phyloP scores from a whole-genome alignment of 495 filamentous ascomycete species.

The Neurospora sublineolata region DNA sequence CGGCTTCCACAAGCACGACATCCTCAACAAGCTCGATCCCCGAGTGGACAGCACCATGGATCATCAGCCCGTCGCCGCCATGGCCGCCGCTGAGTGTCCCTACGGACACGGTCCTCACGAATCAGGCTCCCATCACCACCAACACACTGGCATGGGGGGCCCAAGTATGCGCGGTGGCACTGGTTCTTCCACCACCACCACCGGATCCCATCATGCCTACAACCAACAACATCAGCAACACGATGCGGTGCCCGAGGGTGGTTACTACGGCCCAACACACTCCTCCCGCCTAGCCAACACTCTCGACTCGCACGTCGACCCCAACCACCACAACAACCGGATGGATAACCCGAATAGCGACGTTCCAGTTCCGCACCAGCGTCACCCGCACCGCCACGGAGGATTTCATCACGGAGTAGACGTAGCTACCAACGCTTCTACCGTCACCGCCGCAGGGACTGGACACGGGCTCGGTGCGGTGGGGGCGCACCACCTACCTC shows the following conservation, averaged over 20 bases:
- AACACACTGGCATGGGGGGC: neutral
- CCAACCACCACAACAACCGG: conserved; percentile 8
- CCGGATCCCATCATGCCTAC: conserved; percentile 3
- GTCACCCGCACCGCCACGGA: neutral
- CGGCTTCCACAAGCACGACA: conserved; percentile 44
- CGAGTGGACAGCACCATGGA: conserved; percentile 43
- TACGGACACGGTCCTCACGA: conserved; percentile 25
- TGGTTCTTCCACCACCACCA: neutral
- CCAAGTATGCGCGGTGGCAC: conserved; percentile 1
- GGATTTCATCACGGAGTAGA: neutral
- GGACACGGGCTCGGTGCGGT: neutral
- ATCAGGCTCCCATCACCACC: conserved; percentile 12
- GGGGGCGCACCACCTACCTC: neutral
- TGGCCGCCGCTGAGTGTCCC: conserved; percentile 20
- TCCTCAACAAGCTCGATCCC: conserved; percentile 59
- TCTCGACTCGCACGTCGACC: conserved; percentile 6
- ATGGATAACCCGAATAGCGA: neutral
- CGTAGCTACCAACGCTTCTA: neutral
- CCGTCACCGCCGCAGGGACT: neutral
- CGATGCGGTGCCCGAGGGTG: conserved; percentile 18
- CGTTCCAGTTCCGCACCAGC: neutral
- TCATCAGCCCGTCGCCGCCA: conserved; percentile 15
- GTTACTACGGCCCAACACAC: conserved; percentile 23
- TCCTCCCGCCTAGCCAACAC: conserved; percentile 22
- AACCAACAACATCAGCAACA: conserved; percentile 16